A percentile compares a stretch with the other conserved stretches of the same genome.
Evolutionary conservation across 768 basidiomycete genomes (phyloP).

Genomic region (Naganishia randhawae): DNA sequence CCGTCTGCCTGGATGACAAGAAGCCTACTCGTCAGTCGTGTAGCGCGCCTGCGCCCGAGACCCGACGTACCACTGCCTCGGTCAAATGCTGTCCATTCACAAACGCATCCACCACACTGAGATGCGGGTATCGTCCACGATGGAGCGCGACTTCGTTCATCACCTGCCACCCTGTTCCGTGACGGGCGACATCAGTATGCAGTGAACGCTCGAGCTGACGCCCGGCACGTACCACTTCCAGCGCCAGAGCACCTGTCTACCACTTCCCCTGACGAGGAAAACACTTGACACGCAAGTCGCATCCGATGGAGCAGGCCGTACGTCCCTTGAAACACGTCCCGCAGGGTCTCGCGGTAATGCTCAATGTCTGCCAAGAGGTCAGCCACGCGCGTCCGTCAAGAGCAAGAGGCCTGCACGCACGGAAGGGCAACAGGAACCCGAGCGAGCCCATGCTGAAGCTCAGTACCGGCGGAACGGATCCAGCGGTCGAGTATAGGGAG

Average conservation of each 20-base stretch:
- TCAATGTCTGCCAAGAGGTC: conserved; percentile 66
- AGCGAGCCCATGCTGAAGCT: conserved; percentile 91
- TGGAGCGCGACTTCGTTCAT: conserved; percentile 96
- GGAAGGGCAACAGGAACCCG: conserved; percentile 88
- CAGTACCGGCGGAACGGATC: conserved; percentile 86
- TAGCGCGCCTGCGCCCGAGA: background rate
- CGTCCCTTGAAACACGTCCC: conserved; percentile 72
- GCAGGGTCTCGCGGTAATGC: conserved; percentile 73
- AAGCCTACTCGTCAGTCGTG: background rate
- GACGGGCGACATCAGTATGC: background rate
- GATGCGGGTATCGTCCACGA: conserved; percentile 81
- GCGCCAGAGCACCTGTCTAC: conserved; percentile 30
- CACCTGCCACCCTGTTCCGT: conserved; percentile 74
- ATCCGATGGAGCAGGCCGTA: conserved; percentile 81
- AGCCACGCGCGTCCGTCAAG: background rate
- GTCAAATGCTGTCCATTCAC: conserved; percentile 93
- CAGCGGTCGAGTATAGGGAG: conserved; percentile 73
- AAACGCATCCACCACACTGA: conserved; percentile 88
- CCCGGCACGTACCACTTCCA: conserved; percentile 21
- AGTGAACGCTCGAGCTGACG: conserved; percentile 25
- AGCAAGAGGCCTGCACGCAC: conserved; percentile 56
- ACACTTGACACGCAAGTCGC: conserved; percentile 79
- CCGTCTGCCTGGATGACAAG: conserved; percentile 69
- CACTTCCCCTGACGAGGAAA: conserved; percentile 51
- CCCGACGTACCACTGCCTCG: conserved; percentile 76